A percentile compares a stretch with the other conserved stretches of the same genome.
Conservation (phyloP, 2,329 filamentous ascomycete species). For the Coniochaeta sp. region DNA sequence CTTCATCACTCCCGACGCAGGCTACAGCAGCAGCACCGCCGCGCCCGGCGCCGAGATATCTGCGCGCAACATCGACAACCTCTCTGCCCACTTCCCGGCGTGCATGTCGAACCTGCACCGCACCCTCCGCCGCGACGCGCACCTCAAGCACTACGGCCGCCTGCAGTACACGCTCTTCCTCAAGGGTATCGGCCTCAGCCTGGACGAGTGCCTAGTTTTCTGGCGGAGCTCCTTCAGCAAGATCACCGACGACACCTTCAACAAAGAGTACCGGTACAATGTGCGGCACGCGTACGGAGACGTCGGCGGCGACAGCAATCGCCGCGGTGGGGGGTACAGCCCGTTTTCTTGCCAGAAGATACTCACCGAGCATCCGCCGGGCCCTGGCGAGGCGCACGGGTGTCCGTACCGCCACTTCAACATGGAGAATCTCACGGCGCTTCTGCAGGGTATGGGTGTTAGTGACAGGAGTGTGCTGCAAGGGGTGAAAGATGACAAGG, state of each 20-base stretch:
- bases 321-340: slow-evolving; percentile 78
- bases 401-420: slow-evolving; percentile 94
- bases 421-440: slow-evolving; percentile 70
- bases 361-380: slow-evolving; percentile 78
- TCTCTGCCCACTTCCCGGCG: slow-evolving; percentile 77
- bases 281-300: slow-evolving; percentile 92
- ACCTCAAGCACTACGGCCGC: slow-evolving; percentile 88
- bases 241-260: slow-evolving; percentile 88
- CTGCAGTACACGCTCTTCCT: slow-evolving; percentile 95
- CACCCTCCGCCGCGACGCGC: slow-evolving; percentile 75
- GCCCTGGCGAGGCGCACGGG: slow-evolving; percentile 84
- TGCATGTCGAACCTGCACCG: slow-evolving; percentile 93
- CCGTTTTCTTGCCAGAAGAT: slow-evolving; percentile 95
- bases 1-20: slow-evolving; percentile 84
- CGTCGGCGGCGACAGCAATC: slow-evolving; percentile 85
- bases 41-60: slow-evolving; percentile 67
- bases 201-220: slow-evolving; percentile 90
- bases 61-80: slow-evolving; percentile 69
- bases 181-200: slow-evolving; percentile 83
- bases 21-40: slow-evolving; percentile 60
- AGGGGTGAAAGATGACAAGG: slow-evolving; percentile 81
- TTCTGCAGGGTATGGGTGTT: slow-evolving; percentile 75
- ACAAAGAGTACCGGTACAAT: slow-evolving; percentile 97
- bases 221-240: slow-evolving; percentile 84
- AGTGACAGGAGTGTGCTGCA: slow-evolving; percentile 69